Percentiles rank a stretch among this genome's conserved stretches.
Evolutionary conservation across 257 asterid species (phyloP).

Genomic region (Solanum ossicruentum): DNA sequence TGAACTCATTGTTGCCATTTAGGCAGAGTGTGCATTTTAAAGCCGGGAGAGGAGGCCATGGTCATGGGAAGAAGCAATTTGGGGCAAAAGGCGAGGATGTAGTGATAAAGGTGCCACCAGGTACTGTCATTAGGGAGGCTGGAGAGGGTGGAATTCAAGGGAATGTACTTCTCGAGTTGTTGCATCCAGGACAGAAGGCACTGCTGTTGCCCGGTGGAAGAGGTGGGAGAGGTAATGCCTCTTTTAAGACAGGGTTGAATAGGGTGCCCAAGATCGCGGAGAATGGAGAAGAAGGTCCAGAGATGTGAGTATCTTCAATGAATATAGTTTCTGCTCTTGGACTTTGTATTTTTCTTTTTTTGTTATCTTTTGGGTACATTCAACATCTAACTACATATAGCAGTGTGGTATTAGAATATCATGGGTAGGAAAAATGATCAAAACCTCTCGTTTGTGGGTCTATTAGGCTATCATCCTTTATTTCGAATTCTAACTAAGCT

Average conservation of each 20-base stretch:
- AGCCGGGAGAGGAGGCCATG: constrained; percentile 84
- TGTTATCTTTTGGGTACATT: not conserved
- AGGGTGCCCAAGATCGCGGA: constrained; percentile 93
- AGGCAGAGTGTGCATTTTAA: constrained; percentile 70
- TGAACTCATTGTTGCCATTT: constrained; percentile 84
- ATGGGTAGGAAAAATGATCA: not conserved
- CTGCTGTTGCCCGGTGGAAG: constrained; percentile 80
- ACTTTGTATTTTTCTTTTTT: not conserved
- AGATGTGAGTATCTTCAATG: constrained; percentile 43
- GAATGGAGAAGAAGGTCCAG: constrained; percentile 86
- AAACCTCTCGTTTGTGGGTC: not conserved
- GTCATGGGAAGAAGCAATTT: constrained; percentile 63
- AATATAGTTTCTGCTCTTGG: not conserved
- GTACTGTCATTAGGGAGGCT: constrained; percentile 71
- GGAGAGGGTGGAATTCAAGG: constrained; percentile 25
- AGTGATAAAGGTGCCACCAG: constrained; percentile 85
- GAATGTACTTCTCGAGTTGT: constrained; percentile 56
- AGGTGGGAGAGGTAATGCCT: constrained; percentile 90
- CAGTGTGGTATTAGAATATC: not conserved
- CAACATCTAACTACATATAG: not conserved
- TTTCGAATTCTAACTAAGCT: not conserved
- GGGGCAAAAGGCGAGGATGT: constrained; percentile 82
- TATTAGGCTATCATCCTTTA: not conserved
- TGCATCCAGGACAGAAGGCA: constrained; percentile 73
- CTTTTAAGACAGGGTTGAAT: constrained; percentile 72